Evolutionary conservation across 495 filamentous ascomycete species (phyloP).

Genomic region (Glutinoglossum americanum): DNA sequence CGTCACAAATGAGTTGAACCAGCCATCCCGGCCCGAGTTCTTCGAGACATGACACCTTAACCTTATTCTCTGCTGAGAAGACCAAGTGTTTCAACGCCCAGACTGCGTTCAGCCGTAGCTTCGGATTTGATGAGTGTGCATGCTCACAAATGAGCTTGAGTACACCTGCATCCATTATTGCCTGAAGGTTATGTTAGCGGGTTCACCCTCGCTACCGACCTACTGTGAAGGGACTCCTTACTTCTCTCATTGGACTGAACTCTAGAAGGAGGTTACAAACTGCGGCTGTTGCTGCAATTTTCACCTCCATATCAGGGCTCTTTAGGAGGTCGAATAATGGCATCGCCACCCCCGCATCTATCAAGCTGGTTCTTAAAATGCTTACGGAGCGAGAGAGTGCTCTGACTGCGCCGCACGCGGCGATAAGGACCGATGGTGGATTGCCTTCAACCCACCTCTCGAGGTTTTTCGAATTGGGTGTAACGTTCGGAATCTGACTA

Average conservation of each 20-base stretch:
- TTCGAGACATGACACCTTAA: conserved; percentile 55
- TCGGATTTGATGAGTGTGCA: conserved; percentile 51
- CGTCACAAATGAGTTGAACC: conserved; percentile 43
- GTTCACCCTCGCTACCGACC: conserved; percentile 10
- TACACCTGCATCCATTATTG: conserved; percentile 53
- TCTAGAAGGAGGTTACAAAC: conserved; percentile 69
- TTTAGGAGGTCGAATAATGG: conserved; percentile 60
- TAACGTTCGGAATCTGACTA: conserved; percentile 15
- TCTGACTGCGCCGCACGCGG: conserved; percentile 60
- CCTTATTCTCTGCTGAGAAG: conserved; percentile 36
- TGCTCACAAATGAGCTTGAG: conserved; percentile 63
- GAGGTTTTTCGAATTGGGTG: conserved; percentile 12
- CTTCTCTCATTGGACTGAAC: conserved; percentile 76
- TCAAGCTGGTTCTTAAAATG: conserved; percentile 62
- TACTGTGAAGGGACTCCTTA: conserved; percentile 14
- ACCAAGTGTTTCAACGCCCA: conserved; percentile 90
- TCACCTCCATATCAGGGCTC: conserved; percentile 57
- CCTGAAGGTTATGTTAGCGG: conserved; percentile 19
- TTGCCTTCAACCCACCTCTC: conserved; percentile 19
- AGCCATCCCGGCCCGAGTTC: conserved; percentile 63
- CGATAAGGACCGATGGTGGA: conserved; percentile 45
- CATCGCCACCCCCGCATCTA: conserved; percentile 61
- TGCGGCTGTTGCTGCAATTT: conserved; percentile 62
- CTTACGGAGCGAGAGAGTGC: conserved; percentile 66
- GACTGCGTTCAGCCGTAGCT: conserved; percentile 55